A percentile compares a stretch with the other conserved stretches of the same genome.
phyloP scores from a whole-genome alignment of 805 yeast genomes.

The Metschnikowia rubicola region DNA sequence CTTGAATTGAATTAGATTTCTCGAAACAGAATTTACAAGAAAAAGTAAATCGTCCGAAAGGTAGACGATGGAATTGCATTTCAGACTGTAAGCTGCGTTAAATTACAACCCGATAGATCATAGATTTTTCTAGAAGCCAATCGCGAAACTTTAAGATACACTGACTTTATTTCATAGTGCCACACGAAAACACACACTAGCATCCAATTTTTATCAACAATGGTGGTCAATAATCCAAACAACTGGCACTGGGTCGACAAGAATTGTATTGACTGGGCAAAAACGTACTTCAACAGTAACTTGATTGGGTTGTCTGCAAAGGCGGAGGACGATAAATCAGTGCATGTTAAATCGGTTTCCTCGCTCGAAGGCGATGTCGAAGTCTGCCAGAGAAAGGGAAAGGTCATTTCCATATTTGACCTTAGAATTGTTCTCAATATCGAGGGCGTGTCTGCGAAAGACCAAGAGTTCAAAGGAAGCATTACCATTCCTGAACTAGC shows the following conservation, averaged over 20 bases:
- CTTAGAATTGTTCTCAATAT: slow-evolving; percentile 62
- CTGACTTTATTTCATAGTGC: neutral
- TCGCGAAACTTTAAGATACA: neutral
- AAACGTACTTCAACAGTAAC: slow-evolving; percentile 63
- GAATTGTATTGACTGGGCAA: slow-evolving; percentile 92
- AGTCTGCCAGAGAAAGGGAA: slow-evolving; percentile 95
- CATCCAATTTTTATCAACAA: slow-evolving; percentile 24
- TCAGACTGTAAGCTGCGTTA: too few species aligned
- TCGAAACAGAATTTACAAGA: too few species aligned
- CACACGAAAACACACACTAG: neutral
- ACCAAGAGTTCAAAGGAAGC: slow-evolving; percentile 55
- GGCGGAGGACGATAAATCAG: slow-evolving; percentile 27
- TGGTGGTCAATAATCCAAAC: slow-evolving; percentile 96
- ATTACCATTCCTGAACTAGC: slow-evolving; percentile 89
- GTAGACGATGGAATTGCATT: too few species aligned
- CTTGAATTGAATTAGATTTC: neutral
- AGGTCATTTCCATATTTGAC: slow-evolving; percentile 88
- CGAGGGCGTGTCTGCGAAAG: slow-evolving; percentile 36
- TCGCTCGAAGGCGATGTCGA: slow-evolving; percentile 92
- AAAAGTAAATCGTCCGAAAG: too few species aligned
- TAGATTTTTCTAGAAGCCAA: slow-evolving; percentile 2
- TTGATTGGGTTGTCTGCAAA: slow-evolving; percentile 48
- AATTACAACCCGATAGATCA: too few species aligned
- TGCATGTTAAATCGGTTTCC: slow-evolving; percentile 44
- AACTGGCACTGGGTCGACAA: slow-evolving; percentile 99